A percentile compares a stretch with the other conserved stretches of the same genome.
Evolutionary conservation across 2,329 filamentous ascomycete genomes (phyloP).

Genomic region (Rugonectria rugulosa): DNA sequence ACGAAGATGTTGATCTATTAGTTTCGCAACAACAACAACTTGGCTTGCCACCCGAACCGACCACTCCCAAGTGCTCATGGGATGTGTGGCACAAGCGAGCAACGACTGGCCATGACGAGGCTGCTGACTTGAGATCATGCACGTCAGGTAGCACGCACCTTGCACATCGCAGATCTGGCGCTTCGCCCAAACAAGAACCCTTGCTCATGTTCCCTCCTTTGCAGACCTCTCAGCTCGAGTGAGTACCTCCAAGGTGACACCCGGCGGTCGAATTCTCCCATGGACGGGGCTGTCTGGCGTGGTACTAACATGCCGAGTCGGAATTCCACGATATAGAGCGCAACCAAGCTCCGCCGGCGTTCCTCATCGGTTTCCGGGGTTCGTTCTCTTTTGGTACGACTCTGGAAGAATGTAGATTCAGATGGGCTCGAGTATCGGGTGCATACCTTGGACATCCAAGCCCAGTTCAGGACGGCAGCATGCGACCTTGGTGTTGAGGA

Average conservation of each 20-base stretch:
- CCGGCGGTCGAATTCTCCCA: slow-evolving; percentile 32
- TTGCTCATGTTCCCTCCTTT: slow-evolving; percentile 20
- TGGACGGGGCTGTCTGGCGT: slow-evolving; percentile 31
- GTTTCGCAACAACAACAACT: background rate
- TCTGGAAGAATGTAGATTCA: slow-evolving; percentile 8
- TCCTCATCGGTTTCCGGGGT: background rate
- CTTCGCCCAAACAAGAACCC: slow-evolving; percentile 26
- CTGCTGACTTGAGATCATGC: slow-evolving; percentile 40
- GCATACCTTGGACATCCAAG: slow-evolving; percentile 8
- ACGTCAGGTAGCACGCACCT: slow-evolving; percentile 37
- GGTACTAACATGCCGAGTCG: slow-evolving; percentile 32
- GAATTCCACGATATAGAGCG: slow-evolving; percentile 16
- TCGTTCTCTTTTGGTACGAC: slow-evolving; percentile 6
- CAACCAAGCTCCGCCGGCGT: slow-evolving; percentile 7
- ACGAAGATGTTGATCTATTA: background rate
- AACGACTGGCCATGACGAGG: slow-evolving; percentile 36
- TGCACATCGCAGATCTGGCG: slow-evolving; percentile 38
- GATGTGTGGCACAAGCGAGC: slow-evolving; percentile 35
- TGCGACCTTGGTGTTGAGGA: background rate
- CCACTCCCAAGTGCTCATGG: slow-evolving; percentile 24
- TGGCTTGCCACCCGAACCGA: no score
- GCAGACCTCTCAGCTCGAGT: slow-evolving; percentile 19
- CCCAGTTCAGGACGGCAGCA: slow-evolving; percentile 6
- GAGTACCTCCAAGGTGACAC: slow-evolving; percentile 29
- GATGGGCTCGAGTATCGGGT: slow-evolving; percentile 9